Evolutionary conservation across 768 basidiomycete genomes (phyloP).

Genomic region (Obba rivulosa): DNA sequence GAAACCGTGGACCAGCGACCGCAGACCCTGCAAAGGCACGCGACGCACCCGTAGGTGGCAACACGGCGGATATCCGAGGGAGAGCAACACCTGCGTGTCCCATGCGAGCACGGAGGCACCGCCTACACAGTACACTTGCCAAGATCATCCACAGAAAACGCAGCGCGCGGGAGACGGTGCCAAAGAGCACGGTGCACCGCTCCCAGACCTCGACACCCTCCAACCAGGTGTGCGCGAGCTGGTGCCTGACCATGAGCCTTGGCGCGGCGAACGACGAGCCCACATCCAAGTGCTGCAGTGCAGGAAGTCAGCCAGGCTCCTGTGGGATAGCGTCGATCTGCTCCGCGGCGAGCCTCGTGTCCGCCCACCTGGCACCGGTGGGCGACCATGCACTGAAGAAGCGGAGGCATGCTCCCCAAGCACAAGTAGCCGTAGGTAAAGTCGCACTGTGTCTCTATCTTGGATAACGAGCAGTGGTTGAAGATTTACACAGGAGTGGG

Average conservation of each 20-base stretch:
- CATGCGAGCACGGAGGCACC: constrained; percentile 4
- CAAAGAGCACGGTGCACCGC: constrained; percentile 4
- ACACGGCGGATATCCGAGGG: constrained; percentile 12
- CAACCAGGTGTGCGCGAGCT: constrained; percentile 15
- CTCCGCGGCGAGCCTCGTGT: constrained; percentile 4
- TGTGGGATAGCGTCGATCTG: constrained; percentile 1
- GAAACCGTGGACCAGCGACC: constrained; percentile 7
- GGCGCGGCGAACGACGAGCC: constrained; percentile 10
- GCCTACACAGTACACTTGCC: neutral
- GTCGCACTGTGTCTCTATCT: constrained; percentile 11
- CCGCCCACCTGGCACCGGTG: too few relatives aligned
- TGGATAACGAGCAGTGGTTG: constrained; percentile 8
- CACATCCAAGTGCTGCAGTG: constrained; percentile 6
- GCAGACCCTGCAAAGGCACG: constrained; percentile 4
- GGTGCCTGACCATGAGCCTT: constrained; percentile 5
- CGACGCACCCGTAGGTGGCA: constrained; percentile 10
- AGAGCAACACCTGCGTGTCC: constrained; percentile 9
- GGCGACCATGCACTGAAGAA: too few relatives aligned
- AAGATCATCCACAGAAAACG: constrained; percentile 12
- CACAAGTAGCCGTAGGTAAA: too few relatives aligned
- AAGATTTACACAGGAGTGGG: constrained; percentile 16
- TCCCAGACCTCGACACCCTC: constrained; percentile 10
- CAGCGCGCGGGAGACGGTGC: neutral
- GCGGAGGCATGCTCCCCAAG: neutral
- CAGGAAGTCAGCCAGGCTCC: constrained; percentile 2